Base-by-base conservation (phyloP, 2,329 filamentous ascomycete species). In the Ambrosiella beaveri region DNA sequence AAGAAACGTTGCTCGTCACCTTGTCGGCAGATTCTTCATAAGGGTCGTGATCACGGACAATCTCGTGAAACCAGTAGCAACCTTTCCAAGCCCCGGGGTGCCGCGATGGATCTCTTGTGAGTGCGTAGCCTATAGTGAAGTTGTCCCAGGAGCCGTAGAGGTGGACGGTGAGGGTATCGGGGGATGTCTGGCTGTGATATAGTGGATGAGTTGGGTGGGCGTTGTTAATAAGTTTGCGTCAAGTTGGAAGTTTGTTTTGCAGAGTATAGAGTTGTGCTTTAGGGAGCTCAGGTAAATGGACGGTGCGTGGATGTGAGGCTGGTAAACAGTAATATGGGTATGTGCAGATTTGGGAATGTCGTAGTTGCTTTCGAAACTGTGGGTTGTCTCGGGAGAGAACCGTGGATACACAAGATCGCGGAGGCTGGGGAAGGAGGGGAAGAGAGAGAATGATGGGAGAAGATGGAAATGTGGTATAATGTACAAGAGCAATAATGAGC, bases 91-190 rank as follows among this genome's bases (percentile, higher is more conserved):
- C 81, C 62, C 82, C 81, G 59, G 75, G 76, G 63, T 87, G 85
- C 64, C 85, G 81, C 67, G 85, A 81, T 62, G 72, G 73, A 71
- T 97, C 91, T 64, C 82, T 80, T 68, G 91, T 81, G 82, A 97
- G 89, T 51, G 74, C 74, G 74, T 95, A 91, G 54, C 81, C 74
- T 66, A 78, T 81, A 61, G 77, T 75, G 71, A 96, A 96, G 73
- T 95, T 95, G 73, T 96, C 90, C 91, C 91, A 97, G 62, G 89
- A 95, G 62, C 91, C 91, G 64, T 93, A 76, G 51, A 96, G 77
- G 66, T 86, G 82, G 63, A 96, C 86, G 50, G 84, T 84, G 62
- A 77, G 75, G 62, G 82, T 76, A 56, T 78, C 75, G 62, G 78
- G 75, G 64, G 77, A 69, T 57, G 81, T 82, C 71, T 79, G 75